phyloP scores from a whole-genome alignment of 2,329 filamentous ascomycete genomes.

The Colletotrichum filicis region DNA sequence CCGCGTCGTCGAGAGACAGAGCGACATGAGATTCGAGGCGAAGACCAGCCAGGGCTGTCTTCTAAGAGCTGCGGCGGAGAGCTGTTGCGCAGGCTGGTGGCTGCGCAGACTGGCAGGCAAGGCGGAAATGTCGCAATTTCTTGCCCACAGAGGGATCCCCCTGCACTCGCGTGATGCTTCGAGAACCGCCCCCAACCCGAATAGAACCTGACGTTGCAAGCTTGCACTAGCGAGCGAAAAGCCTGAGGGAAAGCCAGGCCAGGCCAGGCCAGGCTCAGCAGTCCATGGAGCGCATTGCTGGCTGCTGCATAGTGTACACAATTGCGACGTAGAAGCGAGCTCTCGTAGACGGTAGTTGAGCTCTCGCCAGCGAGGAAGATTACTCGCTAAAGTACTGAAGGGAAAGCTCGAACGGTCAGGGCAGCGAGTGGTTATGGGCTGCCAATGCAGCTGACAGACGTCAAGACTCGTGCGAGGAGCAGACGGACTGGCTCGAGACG shows the following conservation, averaged over 20 bases:
- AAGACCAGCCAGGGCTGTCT: neutral
- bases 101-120: constrained; percentile 1
- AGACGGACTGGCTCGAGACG: constrained; percentile 6
- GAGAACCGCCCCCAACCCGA: constrained; percentile 7
- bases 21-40: constrained; percentile 13
- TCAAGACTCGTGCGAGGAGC: constrained; percentile 9
- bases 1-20: neutral
- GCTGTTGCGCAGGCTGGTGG: neutral
- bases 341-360: neutral
- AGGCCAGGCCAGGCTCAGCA: neutral
- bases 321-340: no score
- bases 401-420: neutral
- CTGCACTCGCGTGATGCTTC: constrained; percentile 28
- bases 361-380: neutral
- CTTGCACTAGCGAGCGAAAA: neutral
- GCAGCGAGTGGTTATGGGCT: neutral
- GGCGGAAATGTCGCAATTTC: constrained; percentile 28
- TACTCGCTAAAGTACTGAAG: neutral
- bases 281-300: neutral
- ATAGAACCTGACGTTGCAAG: neutral
- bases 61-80: neutral
- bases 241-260: neutral
- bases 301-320: neutral
- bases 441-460: constrained; percentile 15
- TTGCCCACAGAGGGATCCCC: constrained; percentile 12